Conservation (phyloP, 139 green algal genomes). For the Nannochloris sp. region DNA sequence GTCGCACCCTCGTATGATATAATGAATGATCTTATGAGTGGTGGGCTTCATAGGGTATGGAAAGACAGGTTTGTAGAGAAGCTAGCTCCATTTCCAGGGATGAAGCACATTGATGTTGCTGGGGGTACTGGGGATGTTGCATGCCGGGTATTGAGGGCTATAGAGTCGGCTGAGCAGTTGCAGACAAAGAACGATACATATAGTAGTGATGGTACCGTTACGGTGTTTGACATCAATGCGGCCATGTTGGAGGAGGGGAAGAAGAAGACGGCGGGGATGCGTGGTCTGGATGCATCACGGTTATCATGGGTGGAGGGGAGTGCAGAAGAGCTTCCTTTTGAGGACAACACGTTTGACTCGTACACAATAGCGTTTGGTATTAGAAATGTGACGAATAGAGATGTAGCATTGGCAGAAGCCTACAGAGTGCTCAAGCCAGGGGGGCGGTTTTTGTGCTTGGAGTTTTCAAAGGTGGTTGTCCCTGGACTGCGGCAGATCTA, state of each 20-base stretch:
- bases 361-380: slow-evolving; percentile 99
- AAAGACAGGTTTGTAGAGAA: slow-evolving; percentile 82
- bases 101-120: slow-evolving; percentile 93
- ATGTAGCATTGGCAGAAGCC: slow-evolving; percentile 75
- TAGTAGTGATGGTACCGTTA: slow-evolving; percentile 28
- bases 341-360: slow-evolving; percentile 61
- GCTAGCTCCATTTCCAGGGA: slow-evolving; percentile 71
- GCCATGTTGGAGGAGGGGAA: slow-evolving; percentile 84
- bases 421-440: slow-evolving; percentile 69
- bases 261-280: slow-evolving; percentile 35
- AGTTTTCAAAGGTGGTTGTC: slow-evolving; percentile 76
- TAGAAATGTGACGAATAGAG: slow-evolving; percentile 84
- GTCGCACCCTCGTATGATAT: slow-evolving; percentile 90
- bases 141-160: slow-evolving; percentile 59
- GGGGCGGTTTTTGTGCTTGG: slow-evolving; percentile 84
- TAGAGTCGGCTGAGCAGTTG: slow-evolving; percentile 24
- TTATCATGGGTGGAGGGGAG: slow-evolving; percentile 69
- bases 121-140: slow-evolving; percentile 94
- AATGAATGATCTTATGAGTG: slow-evolving; percentile 99
- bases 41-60: slow-evolving; percentile 90
- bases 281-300: not conserved
- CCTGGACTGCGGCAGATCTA: slow-evolving; percentile 74
- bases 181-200: slow-evolving; percentile 27
- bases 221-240: slow-evolving; percentile 92
- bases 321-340: slow-evolving; percentile 80